Conservation (phyloP, 2,329 filamentous ascomycete species). For the Nemania serpens region DNA sequence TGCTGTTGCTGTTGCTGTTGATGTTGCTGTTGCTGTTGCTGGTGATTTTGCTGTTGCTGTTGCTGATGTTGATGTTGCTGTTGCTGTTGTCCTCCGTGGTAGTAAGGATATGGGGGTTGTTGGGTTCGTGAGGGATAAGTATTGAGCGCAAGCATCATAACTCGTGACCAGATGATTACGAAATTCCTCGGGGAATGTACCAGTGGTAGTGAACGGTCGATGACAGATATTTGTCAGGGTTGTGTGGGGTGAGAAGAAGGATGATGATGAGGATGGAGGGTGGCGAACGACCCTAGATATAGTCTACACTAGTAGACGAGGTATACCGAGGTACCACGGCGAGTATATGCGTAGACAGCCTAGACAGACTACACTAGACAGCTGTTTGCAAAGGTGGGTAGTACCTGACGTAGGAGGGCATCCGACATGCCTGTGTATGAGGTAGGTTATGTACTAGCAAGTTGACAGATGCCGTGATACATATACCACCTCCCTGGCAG, state of each 20-base stretch:
- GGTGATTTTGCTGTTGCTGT: neutral
- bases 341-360: neutral
- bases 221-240: slow-evolving; percentile 21
- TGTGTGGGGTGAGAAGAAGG: slow-evolving; percentile 18
- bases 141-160: slow-evolving; percentile 42
- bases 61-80: slow-evolving; percentile 26
- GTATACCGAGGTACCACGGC: neutral
- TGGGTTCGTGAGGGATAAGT: slow-evolving; percentile 35
- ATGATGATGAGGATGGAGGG: slow-evolving; percentile 13
- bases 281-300: slow-evolving; percentile 28
- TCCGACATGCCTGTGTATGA: neutral
- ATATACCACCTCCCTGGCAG: neutral
- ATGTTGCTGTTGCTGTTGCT: slow-evolving; percentile 41
- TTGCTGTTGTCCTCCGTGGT: slow-evolving; percentile 36
- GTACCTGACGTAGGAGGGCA: slow-evolving; percentile 21
- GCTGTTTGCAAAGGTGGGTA: slow-evolving; percentile 1
- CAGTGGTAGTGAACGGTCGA: slow-evolving; percentile 14
- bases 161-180: slow-evolving; percentile 24
- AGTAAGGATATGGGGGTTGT: slow-evolving; percentile 30
- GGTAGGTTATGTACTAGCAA: neutral
- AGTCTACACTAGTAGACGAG: slow-evolving; percentile 9
- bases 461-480: slow-evolving; percentile 11
- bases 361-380: neutral
- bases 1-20: slow-evolving; percentile 25
- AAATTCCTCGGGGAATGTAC: slow-evolving; percentile 2